Evolutionary conservation across 257 asterid species (phyloP), one percentile per base, ranked within the genome.

Genomic region (Hygrophila difformis): DNA sequence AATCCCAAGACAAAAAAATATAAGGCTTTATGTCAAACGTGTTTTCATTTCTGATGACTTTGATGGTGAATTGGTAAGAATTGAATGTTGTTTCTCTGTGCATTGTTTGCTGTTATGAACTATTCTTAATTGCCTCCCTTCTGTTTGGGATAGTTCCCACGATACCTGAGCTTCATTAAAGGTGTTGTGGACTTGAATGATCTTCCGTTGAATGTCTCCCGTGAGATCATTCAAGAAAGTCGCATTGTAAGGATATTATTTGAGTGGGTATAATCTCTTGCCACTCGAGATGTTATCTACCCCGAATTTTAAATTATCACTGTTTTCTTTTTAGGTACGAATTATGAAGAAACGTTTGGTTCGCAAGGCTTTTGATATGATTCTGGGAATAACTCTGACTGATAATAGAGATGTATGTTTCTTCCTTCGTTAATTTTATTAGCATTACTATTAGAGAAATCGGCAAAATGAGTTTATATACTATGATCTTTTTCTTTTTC

Each of bases 171-270:
- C 87, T 91, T 91, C 53, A 95, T 91, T 52, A 91, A 69, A 76
- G 99, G 96, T 18, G 94, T 91, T 61, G 84, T 91, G 67, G 99
- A 91, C 71, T 91, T 96, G 6, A 84, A 91, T 56, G 99, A 91
- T 57, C 95, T 91, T 61, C 96, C 99, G 26, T 94, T 91, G 40
- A 91, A 91, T 22, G 99, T 91, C 67, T 91, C 99, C 12, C 66
- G 99, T 60, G 99, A 91, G 82, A 91, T 91, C 53, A 94, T 91
- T 12, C 99, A 91, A 66, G 99, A 91, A 77, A 91, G 99, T 79
- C 80, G 99, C 40, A 86, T 91, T 65, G 99, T 91, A 76, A 74
- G 96, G 46, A 19, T 37, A 4, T 40, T 19, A n/a, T 24, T 18
- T 37, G 42, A 44, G 37, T 11, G 40, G 12, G 2, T 33, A 5